Evolutionary conservation across 768 basidiomycete genomes (phyloP), one percentile per base, ranked within the genome.

Genomic region (Coprinopsis strossmayeri): DNA sequence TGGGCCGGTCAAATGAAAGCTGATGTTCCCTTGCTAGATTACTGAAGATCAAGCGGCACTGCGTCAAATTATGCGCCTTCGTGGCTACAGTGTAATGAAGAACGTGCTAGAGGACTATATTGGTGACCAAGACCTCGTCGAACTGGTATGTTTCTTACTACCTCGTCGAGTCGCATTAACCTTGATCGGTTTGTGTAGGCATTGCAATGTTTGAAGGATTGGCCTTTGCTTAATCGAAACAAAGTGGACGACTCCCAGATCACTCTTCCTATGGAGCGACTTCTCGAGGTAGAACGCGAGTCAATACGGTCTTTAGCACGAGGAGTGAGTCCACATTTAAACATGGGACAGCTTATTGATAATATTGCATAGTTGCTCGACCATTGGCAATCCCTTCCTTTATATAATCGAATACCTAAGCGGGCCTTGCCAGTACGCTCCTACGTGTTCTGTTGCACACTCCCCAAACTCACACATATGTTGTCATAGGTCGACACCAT

Each of bases 51-150:
- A 79, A 37, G 72, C 79, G 0, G 81, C 91, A 11, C 70, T 92
- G 21, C 75, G 90, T 25, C 82, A 91, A 61, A 74, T 98, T 41
- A 86, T 96, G 81, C 85, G 92, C 3, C 70, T 97, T 59, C 91
- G 96, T 60, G 94, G 94, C 1, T 89, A 94, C 62, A 88, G 85
- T 65, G 69, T 93, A 13, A 94, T 98, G 91, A 84, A 81, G 38
- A 90, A 87, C 59, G 74, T 97, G 32, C 68, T 98, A 25, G 79
- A 87, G 30, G 92, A 97, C 58, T 70, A 91, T 55, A 59, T 59
- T 10, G 70, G 75, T 15, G 91, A 98, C 59, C 41, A 69, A 26
- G 89, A 93, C 34, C 69, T 95, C 34, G 65, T 82, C n/a, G 64
- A 73, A 11, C 64, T 84, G 56, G n/a, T n/a, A n/a, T n/a, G n/a